A percentile compares a stretch with the other conserved stretches of the same genome.
phyloP scores from a whole-genome alignment of 2,329 filamentous ascomycete genomes.

The Ophiosphaerella korrae region DNA sequence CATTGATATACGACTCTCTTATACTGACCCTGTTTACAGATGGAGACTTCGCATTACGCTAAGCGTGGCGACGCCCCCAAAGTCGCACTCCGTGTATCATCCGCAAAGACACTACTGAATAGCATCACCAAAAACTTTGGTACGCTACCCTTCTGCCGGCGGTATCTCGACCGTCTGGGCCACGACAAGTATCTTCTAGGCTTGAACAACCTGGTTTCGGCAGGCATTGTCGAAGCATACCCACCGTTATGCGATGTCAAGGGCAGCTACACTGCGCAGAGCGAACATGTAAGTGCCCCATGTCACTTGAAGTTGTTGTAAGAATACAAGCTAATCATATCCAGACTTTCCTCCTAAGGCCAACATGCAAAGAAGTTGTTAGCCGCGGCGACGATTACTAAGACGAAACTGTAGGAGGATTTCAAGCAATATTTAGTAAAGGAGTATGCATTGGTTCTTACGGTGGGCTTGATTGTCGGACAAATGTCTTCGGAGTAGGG shows the following conservation, averaged over 20 bases:
- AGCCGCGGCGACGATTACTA: constrained; percentile 86
- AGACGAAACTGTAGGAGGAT: background rate
- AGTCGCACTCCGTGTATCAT: constrained; percentile 75
- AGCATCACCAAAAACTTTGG: constrained; percentile 97
- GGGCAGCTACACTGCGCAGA: constrained; percentile 93
- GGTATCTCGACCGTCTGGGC: constrained; percentile 90
- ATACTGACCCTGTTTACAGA: constrained; percentile 46
- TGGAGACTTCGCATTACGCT: constrained; percentile 88
- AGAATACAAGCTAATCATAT: constrained; percentile 9
- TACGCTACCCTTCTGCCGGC: constrained; percentile 85
- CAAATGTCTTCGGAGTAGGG: too few species aligned
- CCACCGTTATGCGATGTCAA: constrained; percentile 89
- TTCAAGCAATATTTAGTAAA: too few species aligned
- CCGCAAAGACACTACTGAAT: constrained; percentile 82
- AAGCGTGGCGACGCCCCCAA: constrained; percentile 74
- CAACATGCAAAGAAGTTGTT: constrained; percentile 79
- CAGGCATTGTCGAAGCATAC: constrained; percentile 87
- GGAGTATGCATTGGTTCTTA: too few species aligned
- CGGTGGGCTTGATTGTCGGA: too few species aligned
- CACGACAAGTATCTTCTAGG: constrained; percentile 93
- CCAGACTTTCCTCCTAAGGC: constrained; percentile 45
- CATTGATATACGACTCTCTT: background rate
- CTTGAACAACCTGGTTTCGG: constrained; percentile 82
- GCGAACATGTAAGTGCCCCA: constrained; percentile 77
- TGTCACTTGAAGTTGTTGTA: background rate